These are phyloP conservation scores for Lasiosphaeria hispida DNA, from an alignment of 495 filamentous ascomycete species.

Conservation along the genomic window DNA sequence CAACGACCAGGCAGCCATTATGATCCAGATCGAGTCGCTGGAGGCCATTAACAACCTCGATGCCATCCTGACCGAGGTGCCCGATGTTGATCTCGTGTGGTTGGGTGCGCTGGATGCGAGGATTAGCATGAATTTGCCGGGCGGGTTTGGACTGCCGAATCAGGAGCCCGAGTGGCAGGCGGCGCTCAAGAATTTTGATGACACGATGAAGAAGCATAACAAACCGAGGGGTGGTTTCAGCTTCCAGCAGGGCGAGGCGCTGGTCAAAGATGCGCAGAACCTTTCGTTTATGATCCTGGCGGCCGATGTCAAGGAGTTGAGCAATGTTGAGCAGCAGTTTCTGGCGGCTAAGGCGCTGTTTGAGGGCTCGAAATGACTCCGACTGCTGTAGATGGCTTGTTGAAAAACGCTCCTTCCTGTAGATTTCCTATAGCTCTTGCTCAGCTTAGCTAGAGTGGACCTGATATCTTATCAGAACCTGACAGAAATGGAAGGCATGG, in stretches of 20 bases:
- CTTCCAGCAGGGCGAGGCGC: slow-evolving; percentile 26
- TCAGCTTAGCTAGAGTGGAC: too few species aligned
- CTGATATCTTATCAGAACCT: too few species aligned
- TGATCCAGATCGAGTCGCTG: slow-evolving; percentile 52
- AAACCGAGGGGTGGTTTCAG: slow-evolving; percentile 31
- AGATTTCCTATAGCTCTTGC: too few species aligned
- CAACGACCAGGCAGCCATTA: slow-evolving; percentile 46
- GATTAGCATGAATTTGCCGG: slow-evolving; percentile 40
- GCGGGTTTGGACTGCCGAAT: slow-evolving; percentile 19
- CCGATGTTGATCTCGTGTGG: slow-evolving; percentile 46
- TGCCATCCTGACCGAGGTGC: slow-evolving; percentile 45
- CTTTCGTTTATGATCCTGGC: slow-evolving; percentile 24
- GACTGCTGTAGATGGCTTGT: too few species aligned
- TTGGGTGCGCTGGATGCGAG: slow-evolving; percentile 43
- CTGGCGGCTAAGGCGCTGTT: slow-evolving; percentile 16
- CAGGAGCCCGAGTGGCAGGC: slow-evolving; percentile 41
- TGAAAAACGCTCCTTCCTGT: too few species aligned
- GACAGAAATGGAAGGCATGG: too few species aligned
- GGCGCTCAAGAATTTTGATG: slow-evolving; percentile 33
- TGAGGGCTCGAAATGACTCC: not conserved
- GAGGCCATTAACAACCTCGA: slow-evolving; percentile 54
- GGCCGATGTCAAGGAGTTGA: slow-evolving; percentile 28
- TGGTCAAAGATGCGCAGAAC: slow-evolving; percentile 20
- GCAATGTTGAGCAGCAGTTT: slow-evolving; percentile 19
- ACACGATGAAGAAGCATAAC: slow-evolving; percentile 40